Evolutionary conservation across 2,329 filamentous ascomycete genomes (phyloP).

Genomic region (Aspergillus carbonarius): DNA sequence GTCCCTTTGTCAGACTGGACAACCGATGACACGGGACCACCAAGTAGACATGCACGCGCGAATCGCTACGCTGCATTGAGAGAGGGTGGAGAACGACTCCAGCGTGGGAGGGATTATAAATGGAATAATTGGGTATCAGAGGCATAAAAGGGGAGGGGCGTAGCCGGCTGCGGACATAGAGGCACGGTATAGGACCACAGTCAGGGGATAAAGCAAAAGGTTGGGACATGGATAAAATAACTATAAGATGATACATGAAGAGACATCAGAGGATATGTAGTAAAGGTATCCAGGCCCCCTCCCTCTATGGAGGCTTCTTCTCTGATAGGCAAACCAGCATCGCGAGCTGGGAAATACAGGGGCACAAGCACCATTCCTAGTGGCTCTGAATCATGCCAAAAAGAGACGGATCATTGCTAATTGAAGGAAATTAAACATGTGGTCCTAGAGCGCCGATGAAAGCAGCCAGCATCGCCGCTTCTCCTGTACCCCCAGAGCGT

Average conservation of each 20-base stretch:
- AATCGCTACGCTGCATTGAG: neutral
- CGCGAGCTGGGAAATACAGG: neutral
- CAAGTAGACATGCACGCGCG: neutral
- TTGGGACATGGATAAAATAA: neutral
- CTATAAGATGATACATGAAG: neutral
- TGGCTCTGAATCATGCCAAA: slow-evolving; percentile 6
- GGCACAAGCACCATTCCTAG: slow-evolving; percentile 1
- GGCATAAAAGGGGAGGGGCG: neutral
- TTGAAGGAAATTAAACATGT: neutral
- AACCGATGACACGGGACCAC: neutral
- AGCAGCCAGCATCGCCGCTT: neutral
- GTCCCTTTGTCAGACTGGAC: neutral
- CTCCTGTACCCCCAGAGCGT: neutral
- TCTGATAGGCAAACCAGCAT: neutral
- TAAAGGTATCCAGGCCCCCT: neutral
- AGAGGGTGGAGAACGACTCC: slow-evolving; percentile 1
- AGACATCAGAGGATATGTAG: neutral
- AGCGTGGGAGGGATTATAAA: neutral
- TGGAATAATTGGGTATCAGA: slow-evolving; percentile 1
- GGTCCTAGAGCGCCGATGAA: neutral
- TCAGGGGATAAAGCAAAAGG: neutral
- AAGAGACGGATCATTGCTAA: neutral
- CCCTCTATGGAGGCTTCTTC: neutral
- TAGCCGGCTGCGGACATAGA: neutral
- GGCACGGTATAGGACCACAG: neutral